A percentile compares a stretch with the other conserved stretches of the same genome.
Conservation (phyloP, 148 eudicot species). For the Talinum fruticosum region DNA sequence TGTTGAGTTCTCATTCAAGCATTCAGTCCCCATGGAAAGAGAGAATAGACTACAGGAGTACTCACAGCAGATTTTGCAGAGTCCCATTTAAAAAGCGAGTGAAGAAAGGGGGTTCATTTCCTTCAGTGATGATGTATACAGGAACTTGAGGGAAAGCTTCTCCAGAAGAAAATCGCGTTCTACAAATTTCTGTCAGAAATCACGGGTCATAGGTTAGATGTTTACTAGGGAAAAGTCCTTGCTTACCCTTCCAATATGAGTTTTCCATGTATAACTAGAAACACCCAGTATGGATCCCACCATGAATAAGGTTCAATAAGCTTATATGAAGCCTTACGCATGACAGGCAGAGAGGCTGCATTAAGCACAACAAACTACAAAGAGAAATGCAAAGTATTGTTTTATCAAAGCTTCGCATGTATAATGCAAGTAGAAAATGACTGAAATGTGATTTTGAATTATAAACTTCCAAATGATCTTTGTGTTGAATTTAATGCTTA, state of each 20-base stretch:
- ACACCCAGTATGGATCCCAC: too few species aligned
- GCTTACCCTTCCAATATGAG: too few species aligned
- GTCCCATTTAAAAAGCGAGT: slow-evolving; percentile 96
- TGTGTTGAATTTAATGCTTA: too few species aligned
- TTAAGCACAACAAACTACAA: neutral
- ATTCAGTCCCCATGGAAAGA: neutral
- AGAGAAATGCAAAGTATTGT: neutral
- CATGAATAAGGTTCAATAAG: too few species aligned
- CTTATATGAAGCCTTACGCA: neutral
- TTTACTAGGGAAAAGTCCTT: neutral
- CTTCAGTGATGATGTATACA: slow-evolving; percentile 72
- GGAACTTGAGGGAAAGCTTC: slow-evolving; percentile 71
- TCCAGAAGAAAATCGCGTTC: slow-evolving; percentile 78
- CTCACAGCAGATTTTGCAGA: slow-evolving; percentile 73
- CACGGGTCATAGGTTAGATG: slow-evolving; percentile 17
- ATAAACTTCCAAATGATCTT: too few species aligned
- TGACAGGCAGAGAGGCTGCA: neutral
- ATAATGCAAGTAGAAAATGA: neutral
- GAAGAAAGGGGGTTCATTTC: slow-evolving; percentile 84
- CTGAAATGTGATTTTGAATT: neutral
- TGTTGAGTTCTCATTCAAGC: neutral
- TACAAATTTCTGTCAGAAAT: slow-evolving; percentile 72
- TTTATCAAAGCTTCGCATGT: neutral
- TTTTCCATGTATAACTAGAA: too few species aligned
- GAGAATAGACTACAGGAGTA: slow-evolving; percentile 9